Conservation (phyloP, 805 yeast genomes). For the Candida germanica region DNA sequence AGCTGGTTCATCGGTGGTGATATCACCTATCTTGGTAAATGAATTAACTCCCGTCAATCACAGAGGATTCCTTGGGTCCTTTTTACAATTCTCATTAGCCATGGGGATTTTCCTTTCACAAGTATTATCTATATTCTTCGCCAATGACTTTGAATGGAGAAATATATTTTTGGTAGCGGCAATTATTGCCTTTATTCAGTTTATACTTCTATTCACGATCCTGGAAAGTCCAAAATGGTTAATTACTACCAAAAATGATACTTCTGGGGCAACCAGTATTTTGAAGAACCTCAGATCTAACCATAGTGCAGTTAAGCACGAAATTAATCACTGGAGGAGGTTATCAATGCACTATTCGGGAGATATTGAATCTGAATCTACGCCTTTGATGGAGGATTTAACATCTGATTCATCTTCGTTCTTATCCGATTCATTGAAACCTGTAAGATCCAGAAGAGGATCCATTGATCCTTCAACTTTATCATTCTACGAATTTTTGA, state of each 20-base stretch:
- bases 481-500: conserved; percentile 16
- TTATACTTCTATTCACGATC: conserved; percentile 29
- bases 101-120: conserved; percentile 37
- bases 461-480: conserved; percentile 29
- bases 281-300: conserved; percentile 30
- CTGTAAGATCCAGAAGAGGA: conserved; percentile 15
- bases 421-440: conserved; percentile 3
- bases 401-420: conserved; percentile 1
- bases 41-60: conserved; percentile 40
- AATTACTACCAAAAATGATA: conserved; percentile 27
- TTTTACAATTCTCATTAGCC: conserved; percentile 38
- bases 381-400: conserved; percentile 11
- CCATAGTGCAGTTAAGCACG: conserved; percentile 25
- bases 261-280: conserved; percentile 24
- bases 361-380: conserved; percentile 7
- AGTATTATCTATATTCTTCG: conserved; percentile 27
- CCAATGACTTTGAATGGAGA: conserved; percentile 39
- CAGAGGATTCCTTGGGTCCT: conserved; percentile 40
- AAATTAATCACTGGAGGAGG: conserved; percentile 37
- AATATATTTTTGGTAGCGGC: conserved; percentile 26
- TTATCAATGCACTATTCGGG: conserved; percentile 10
- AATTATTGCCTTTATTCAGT: conserved; percentile 25
- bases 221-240: conserved; percentile 45
- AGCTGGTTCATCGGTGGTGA: conserved; percentile 38
- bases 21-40: conserved; percentile 39